These are phyloP conservation scores for Citrus sinensis DNA, from an alignment of 345 rosid species.

Conservation along the genomic window DNA sequence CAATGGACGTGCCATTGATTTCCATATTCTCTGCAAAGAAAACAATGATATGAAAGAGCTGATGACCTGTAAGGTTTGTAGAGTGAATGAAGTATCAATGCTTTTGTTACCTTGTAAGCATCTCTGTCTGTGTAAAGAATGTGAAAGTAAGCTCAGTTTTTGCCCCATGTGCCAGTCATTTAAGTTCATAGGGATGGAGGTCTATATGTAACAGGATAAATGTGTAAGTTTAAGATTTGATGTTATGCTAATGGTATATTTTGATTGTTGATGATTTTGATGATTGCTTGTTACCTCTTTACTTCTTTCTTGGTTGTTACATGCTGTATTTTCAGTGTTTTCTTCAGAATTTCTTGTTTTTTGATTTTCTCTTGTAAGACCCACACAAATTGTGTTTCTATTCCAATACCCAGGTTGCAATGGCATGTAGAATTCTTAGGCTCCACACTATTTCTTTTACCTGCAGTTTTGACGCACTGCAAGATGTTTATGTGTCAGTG, in stretches of 20 bases:
- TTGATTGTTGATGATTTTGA: constrained; percentile 15
- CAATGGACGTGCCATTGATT: constrained; percentile 48
- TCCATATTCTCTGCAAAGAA: constrained; percentile 47
- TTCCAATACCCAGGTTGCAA: not conserved
- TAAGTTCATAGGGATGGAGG: constrained; percentile 77
- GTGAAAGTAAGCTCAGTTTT: constrained; percentile 77
- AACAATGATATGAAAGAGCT: constrained; percentile 31
- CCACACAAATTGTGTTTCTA: not conserved
- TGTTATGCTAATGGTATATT: constrained; percentile 18
- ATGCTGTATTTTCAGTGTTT: not conserved
- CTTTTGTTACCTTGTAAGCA: constrained; percentile 92
- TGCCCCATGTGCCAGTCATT: constrained; percentile 85
- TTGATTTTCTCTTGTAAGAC: not conserved
- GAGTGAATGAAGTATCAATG: constrained; percentile 71
- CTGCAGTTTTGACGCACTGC: too few relatives aligned
- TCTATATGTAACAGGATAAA: constrained; percentile 50
- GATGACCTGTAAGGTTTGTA: constrained; percentile 76
- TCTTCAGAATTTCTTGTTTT: not conserved
- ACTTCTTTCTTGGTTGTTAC: not conserved
- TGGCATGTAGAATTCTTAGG: not conserved
- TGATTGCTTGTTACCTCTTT: constrained; percentile 5
- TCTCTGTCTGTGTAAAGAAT: constrained; percentile 85
- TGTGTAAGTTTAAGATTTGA: constrained; percentile 17
- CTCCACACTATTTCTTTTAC: too few relatives aligned
- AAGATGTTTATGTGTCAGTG: too few relatives aligned